A percentile compares a stretch with the other conserved stretches of the same genome.
These are phyloP conservation scores for Malus hybrid DNA, from an alignment of 331 rosid species.

Conservation along the genomic window DNA sequence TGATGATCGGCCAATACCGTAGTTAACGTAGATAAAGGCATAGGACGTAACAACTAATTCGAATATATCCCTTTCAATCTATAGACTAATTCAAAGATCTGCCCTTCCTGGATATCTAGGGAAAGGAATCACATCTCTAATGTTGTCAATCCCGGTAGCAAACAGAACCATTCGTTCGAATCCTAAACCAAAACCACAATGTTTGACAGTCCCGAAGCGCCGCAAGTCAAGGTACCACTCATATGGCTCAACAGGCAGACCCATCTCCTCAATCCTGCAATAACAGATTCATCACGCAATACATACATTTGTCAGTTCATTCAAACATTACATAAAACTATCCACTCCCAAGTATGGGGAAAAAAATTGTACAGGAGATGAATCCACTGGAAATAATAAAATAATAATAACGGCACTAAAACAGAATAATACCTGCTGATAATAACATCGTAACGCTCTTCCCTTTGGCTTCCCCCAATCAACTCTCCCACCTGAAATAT, in stretches of 20 bases:
- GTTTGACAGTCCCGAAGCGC: constrained; percentile 78
- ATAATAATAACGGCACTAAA: not conserved
- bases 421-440: constrained; percentile 34
- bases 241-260: constrained; percentile 76
- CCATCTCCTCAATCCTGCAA: constrained; percentile 71
- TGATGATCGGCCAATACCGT: not conserved
- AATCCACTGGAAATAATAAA: not conserved
- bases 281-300: not conserved
- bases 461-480: constrained; percentile 91
- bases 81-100: constrained; percentile 44
- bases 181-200: constrained; percentile 85
- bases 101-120: constrained; percentile 96
- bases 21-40: not conserved
- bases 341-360: not conserved
- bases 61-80: not conserved
- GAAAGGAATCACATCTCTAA: constrained; percentile 90
- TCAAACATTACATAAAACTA: not conserved
- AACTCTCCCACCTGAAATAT: constrained; percentile 79
- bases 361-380: not conserved
- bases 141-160: constrained; percentile 88
- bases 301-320: not conserved
- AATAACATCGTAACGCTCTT: constrained; percentile 73
- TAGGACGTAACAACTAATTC: not conserved
- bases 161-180: constrained; percentile 93
- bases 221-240: constrained; percentile 97